Base-by-base conservation (phyloP, 2,329 filamentous ascomycete species). In the Sphaerostilbella broomeana region DNA sequence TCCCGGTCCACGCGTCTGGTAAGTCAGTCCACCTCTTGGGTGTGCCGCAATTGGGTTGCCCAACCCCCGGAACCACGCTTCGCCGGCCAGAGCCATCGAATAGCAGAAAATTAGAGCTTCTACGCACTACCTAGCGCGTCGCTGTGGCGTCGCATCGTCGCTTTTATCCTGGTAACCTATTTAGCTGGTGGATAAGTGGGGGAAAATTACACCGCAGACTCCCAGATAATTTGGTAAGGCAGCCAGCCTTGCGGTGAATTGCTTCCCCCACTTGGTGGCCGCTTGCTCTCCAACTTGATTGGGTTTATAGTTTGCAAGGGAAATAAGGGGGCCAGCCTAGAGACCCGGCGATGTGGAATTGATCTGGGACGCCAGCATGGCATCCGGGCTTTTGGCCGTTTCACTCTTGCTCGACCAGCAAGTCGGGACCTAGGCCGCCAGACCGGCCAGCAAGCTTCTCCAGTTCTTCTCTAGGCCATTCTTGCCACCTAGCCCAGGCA, bases 281-380 rank as follows among this genome's bases (percentile, higher is more conserved):
- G 28, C 21, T 17, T 6, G 22, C 10, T 13, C 22, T n/a, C n/a
- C n/a, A n/a, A n/a, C n/a, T n/a, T 33, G 39, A 22, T 43, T 45
- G 31, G 31, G 18, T n/a, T n/a, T n/a, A n/a, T n/a, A n/a, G n/a
- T n/a, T n/a, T n/a, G n/a, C n/a, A 29, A 13, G 13, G 6, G 28
- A 19, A 21, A 41, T 35, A 35, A 21, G 28, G 33, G 33, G 44
- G 21, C 17, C 35, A 29, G 25, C 33, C 33, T 26, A 34, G 38
- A 32, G 42, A 45, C 40, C 48, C 48, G 41, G 39, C 37, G 43
- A 41, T 38, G 27, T 46, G 41, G 48, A 35, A 34, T 47, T 48
- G 43, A 46, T 42, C 43, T 45, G 32, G 42, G 40, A 38, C 35
- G 24, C 31, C 33, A 41, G 41, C 38, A 41, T 36, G 42, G 28